A percentile compares a stretch with the other conserved stretches of the same genome.
These are phyloP conservation scores for Leccinum disarticulatum DNA, from an alignment of 768 basidiomycete species.

Conservation along the genomic window DNA sequence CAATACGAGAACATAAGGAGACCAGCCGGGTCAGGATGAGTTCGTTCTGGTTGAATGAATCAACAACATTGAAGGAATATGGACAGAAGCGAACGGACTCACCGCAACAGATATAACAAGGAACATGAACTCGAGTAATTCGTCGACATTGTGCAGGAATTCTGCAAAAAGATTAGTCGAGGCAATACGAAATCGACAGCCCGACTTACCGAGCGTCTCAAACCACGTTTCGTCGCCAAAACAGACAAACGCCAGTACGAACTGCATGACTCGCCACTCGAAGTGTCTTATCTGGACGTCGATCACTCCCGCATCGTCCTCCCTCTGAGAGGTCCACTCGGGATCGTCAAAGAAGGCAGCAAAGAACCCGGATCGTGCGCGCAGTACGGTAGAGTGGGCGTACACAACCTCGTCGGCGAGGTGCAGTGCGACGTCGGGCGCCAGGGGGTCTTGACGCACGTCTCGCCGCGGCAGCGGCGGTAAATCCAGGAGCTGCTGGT, in stretches of 20 bases:
- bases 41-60: slow-evolving; percentile 61
- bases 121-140: slow-evolving; percentile 83
- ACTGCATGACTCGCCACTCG: slow-evolving; percentile 69
- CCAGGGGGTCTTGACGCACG: slow-evolving; percentile 30
- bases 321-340: slow-evolving; percentile 75
- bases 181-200: background rate
- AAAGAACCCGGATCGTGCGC: slow-evolving; percentile 84
- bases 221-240: slow-evolving; percentile 76
- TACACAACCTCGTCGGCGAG: slow-evolving; percentile 65
- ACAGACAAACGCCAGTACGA: slow-evolving; percentile 75
- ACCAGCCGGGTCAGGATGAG: slow-evolving; percentile 84
- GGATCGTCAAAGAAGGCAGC: slow-evolving; percentile 76
- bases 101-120: slow-evolving; percentile 85
- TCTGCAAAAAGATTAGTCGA: slow-evolving; percentile 40
- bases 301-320: slow-evolving; percentile 52
- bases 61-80: background rate
- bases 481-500: background rate
- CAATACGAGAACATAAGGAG: slow-evolving; percentile 74
- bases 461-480: slow-evolving; percentile 8
- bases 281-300: slow-evolving; percentile 72
- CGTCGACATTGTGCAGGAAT: slow-evolving; percentile 63
- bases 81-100: slow-evolving; percentile 23
- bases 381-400: slow-evolving; percentile 74
- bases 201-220: slow-evolving; percentile 57
- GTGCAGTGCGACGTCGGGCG: slow-evolving; percentile 69